Percentiles rank a stretch among this genome's conserved stretches.
phyloP scores from a whole-genome alignment of 441 rosid species.

The Bocquillonia castaneifolia region DNA sequence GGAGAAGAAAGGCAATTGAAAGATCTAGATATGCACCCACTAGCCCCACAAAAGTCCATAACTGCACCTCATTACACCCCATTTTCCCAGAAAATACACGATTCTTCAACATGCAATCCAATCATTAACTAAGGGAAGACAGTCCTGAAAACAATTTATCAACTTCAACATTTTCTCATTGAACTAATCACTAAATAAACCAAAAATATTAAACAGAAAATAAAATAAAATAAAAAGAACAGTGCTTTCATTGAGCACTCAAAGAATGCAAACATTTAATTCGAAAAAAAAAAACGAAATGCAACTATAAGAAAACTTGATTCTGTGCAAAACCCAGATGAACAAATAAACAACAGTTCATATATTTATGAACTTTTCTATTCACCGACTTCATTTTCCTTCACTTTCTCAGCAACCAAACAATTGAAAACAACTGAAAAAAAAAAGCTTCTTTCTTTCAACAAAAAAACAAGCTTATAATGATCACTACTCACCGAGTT shows the following conservation, averaged over 20 bases:
- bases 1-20: slow-evolving; percentile 42
- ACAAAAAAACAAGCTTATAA: not conserved
- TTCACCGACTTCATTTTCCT: not conserved
- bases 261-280: not conserved
- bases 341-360: not conserved
- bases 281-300: not conserved
- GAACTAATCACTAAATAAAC: not conserved
- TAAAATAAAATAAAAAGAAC: not conserved
- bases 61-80: slow-evolving; percentile 43
- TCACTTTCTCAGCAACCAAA: slow-evolving; percentile 12
- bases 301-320: not conserved
- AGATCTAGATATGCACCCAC: slow-evolving; percentile 76
- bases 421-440: not conserved
- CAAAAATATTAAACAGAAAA: not conserved
- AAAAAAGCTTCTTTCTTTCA: not conserved
- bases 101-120: slow-evolving; percentile 3
- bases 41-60: slow-evolving; percentile 63
- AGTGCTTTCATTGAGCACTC: not conserved
- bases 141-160: not conserved
- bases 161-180: not conserved
- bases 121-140: not conserved
- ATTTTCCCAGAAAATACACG: slow-evolving; percentile 20
- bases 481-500: slow-evolving; percentile 15
- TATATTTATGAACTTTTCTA: not conserved
- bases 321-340: not conserved